phyloP scores from a whole-genome alignment of 768 basidiomycete genomes.

The Tylopilus plumbeoviolaceoides region DNA sequence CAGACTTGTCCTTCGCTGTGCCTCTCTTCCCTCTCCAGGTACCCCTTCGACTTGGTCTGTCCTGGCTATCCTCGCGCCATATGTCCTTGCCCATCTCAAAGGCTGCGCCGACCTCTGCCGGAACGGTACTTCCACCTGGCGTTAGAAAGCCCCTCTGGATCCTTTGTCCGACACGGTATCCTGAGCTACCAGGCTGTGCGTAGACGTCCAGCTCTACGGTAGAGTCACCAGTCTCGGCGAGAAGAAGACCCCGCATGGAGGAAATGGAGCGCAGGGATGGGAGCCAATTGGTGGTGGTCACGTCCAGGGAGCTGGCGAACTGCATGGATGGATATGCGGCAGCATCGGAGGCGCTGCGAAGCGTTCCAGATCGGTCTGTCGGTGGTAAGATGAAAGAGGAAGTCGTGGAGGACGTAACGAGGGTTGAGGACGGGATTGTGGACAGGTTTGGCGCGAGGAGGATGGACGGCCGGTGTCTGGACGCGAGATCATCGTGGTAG shows the following conservation, averaged over 20 bases:
- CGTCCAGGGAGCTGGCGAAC: conserved; percentile 3
- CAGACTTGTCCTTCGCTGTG: conserved; percentile 2
- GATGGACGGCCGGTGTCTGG: conserved; percentile 13
- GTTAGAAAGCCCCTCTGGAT: conserved; percentile 33
- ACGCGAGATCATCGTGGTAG: neutral
- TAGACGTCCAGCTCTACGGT: conserved; percentile 43
- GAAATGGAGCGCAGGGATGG: conserved; percentile 32
- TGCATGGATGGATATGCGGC: conserved; percentile 11
- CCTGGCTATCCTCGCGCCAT: conserved; percentile 17
- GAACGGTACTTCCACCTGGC: conserved; percentile 27
- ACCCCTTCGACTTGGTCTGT: conserved; percentile 2
- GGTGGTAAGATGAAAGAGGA: conserved; percentile 24
- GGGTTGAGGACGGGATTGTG: conserved; percentile 25
- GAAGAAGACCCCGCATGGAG: conserved; percentile 45
- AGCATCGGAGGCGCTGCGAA: conserved; percentile 18
- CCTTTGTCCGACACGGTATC: conserved; percentile 39
- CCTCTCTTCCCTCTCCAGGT: conserved; percentile 16
- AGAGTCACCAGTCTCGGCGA: conserved; percentile 44
- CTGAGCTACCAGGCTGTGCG: conserved; percentile 32
- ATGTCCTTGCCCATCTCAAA: conserved; percentile 20
- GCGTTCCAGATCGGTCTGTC: conserved; percentile 13
- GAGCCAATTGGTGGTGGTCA: conserved; percentile 10
- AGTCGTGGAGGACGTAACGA: conserved; percentile 21
- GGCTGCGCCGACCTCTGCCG: conserved; percentile 4
- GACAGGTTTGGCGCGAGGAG: conserved; percentile 21